Conservation (phyloP, 768 basidiomycete genomes). For the Leucocoprinus sp. region DNA sequence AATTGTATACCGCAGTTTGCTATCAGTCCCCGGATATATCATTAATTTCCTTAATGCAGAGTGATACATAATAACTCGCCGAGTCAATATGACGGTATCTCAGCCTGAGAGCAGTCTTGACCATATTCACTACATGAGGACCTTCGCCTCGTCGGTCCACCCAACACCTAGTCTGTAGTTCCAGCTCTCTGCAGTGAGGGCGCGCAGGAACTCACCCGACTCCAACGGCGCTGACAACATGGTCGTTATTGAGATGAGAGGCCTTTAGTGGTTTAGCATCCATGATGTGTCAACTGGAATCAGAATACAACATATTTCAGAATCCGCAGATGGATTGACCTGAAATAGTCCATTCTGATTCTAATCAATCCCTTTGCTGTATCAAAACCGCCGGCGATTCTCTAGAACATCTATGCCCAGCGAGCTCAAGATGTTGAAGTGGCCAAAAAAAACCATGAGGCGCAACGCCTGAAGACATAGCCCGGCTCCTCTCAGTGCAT, state of each 20-base stretch:
- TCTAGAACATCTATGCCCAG: conserved; percentile 69
- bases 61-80: no score
- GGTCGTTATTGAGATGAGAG: conserved; percentile 21
- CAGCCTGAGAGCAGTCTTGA: conserved; percentile 17
- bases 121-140: conserved; percentile 18
- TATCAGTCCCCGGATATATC: no score
- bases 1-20: no score
- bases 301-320: no score
- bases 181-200: not conserved
- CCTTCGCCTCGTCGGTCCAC: conserved; percentile 24
- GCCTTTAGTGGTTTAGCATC: no score
- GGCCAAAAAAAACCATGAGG: conserved; percentile 59
- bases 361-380: no score
- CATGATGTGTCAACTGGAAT: no score
- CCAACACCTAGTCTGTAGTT: conserved; percentile 20
- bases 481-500: conserved; percentile 52
- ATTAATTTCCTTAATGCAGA: no score
- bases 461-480: conserved; percentile 49
- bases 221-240: conserved; percentile 19
- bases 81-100: conserved; percentile 31
- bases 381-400: conserved; percentile 45
- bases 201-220: conserved; percentile 19
- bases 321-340: no score
- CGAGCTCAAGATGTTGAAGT: conserved; percentile 59
- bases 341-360: no score